Percentiles rank a stretch among this genome's conserved stretches.
Evolutionary conservation across 2,329 filamentous ascomycete genomes (phyloP).

Genomic region (Bipolaris oryzae): DNA sequence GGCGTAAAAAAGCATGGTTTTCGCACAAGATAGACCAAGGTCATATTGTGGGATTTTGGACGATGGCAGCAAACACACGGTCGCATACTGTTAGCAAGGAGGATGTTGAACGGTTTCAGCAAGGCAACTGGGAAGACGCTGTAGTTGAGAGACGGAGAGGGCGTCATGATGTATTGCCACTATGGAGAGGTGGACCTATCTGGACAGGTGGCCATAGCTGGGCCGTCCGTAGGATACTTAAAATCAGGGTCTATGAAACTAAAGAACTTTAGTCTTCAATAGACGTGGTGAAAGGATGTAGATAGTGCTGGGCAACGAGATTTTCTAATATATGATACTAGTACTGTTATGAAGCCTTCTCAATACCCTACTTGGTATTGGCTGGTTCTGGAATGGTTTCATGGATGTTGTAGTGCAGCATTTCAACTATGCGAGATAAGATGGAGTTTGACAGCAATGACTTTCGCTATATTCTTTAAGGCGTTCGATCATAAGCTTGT

Average conservation of each 20-base stretch:
- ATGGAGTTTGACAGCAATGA: too few species aligned
- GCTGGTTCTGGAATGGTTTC: too few species aligned
- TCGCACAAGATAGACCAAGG: conserved; percentile 29
- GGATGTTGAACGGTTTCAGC: conserved; percentile 29
- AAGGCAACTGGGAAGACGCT: conserved; percentile 29
- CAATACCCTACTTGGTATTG: too few species aligned
- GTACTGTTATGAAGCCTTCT: too few species aligned
- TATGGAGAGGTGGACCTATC: conserved; percentile 33
- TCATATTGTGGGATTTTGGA: conserved; percentile 30
- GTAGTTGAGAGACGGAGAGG: conserved; percentile 20
- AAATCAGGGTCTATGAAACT: conserved; percentile 25
- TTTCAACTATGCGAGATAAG: too few species aligned
- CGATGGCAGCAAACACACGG: conserved; percentile 23
- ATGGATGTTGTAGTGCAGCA: too few species aligned
- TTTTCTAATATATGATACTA: too few species aligned
- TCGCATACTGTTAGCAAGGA: conserved; percentile 28
- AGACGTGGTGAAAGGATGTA: too few species aligned
- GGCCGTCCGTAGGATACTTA: conserved; percentile 27
- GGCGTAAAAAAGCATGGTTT: conserved; percentile 16
- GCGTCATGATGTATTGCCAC: conserved; percentile 24
- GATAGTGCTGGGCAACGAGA: too few species aligned
- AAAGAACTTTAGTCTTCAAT: conserved; percentile 11
- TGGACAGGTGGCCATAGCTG: conserved; percentile 29
- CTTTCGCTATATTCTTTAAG: too few species aligned
- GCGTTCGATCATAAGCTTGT: too few species aligned